phyloP scores from a whole-genome alignment of 345 rosid species.

The Eucalyptus pauciflora region DNA sequence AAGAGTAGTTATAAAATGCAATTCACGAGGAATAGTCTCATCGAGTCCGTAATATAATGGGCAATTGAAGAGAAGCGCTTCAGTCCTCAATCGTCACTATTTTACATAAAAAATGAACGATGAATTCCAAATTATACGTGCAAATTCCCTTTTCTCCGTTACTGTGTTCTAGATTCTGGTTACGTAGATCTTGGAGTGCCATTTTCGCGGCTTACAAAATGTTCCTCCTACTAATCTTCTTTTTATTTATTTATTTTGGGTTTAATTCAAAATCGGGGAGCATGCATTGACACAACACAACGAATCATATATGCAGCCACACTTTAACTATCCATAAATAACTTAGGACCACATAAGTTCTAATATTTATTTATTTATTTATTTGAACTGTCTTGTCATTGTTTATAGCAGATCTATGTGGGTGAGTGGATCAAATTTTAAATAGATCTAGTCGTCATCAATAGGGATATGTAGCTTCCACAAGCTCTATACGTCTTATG shows the following conservation, averaged over 20 bases:
- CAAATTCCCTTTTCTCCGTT: too few relatives aligned
- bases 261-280: neutral
- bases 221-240: neutral
- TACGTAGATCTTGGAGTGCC: too few relatives aligned
- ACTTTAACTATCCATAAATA: neutral
- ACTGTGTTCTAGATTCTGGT: too few relatives aligned
- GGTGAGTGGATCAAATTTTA: neutral
- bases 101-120: too few relatives aligned
- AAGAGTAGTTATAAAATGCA: too few relatives aligned
- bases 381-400: neutral
- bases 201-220: neutral
- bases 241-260: neutral
- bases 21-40: too few relatives aligned
- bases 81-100: too few relatives aligned
- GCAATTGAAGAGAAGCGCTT: too few relatives aligned
- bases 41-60: too few relatives aligned
- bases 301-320: neutral
- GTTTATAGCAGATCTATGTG: neutral
- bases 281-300: neutral
- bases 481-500: neutral
- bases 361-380: neutral
- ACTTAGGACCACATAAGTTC: neutral
- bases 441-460: neutral
- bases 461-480: neutral
- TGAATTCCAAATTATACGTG: too few relatives aligned